Base-by-base conservation (phyloP, 2,329 filamentous ascomycete genomes). In the Colletotrichum chrysophilum region DNA sequence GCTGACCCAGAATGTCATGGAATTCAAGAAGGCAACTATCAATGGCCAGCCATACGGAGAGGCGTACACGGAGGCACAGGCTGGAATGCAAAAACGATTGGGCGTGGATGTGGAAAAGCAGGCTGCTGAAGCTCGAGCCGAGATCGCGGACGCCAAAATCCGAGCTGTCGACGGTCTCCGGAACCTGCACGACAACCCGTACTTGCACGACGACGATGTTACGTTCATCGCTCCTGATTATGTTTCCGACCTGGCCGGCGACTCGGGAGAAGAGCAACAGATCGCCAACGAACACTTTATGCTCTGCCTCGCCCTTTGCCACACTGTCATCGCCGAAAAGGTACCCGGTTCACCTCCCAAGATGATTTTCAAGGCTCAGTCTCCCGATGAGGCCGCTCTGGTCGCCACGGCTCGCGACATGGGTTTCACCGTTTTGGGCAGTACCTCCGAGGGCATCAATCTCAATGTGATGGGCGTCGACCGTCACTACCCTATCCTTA, bases 1-100 rank as follows among this genome's bases (percentile, higher is more conserved):
- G 4, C 86, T 98, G 78, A 98, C 95, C 0, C 95, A 97, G 81
- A 98, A 98, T 83, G 94, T 97, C 69, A 98, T 98, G 97, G 97
- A 99, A 84, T 99, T 98, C 91, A 99, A 98, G 85, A 99, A 99
- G 85, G 96, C 94, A 71, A 98, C 96, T 1, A 93, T 99, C 85
- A 98, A 98, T 81, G 96, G 96, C n/a, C 91, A 97, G 76, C 93
- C 96, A 0, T 99, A 99, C 79, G 97, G 97, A 77, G 97, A 99
- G 86, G 97, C 97, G 1, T 99, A 98, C 81, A 99, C 97, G 0
- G 97, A 99, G 85, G 97, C 97, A 1, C 95, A 98, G 84, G 95
- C 96, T 67, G 97, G 97, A 73, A 97, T 99, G 95, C 96, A 98
- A 83, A 96, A 96, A 85, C 92, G 97, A 76, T 88, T 96, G 84